Conservation (phyloP, 163 green algal species). For the Chlamydomonas reinhardtii region DNA sequence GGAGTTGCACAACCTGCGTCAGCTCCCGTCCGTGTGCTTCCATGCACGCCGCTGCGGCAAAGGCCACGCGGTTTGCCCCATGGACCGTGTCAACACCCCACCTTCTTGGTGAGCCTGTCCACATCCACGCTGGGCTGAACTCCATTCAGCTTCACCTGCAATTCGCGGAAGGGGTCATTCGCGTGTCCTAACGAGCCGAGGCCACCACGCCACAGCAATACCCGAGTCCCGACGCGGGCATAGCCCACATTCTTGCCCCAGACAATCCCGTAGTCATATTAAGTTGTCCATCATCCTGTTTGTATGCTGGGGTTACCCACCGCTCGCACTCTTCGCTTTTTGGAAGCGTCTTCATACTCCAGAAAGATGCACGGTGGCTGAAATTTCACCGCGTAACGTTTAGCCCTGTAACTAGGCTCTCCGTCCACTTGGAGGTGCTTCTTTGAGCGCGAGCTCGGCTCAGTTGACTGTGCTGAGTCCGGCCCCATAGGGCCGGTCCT, state of each 20-base stretch:
- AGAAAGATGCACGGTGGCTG: conserved; percentile 54
- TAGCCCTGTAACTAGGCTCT: neutral
- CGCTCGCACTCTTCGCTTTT: conserved; percentile 46
- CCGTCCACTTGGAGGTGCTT: too few species aligned
- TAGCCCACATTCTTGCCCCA: too few species aligned
- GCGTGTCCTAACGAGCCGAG: neutral
- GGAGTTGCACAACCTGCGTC: too few species aligned
- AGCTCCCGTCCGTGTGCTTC: too few species aligned
- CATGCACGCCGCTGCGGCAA: too few species aligned
- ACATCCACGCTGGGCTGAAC: conserved; percentile 19
- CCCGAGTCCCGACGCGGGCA: too few species aligned
- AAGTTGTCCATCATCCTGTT: too few species aligned
- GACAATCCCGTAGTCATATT: too few species aligned
- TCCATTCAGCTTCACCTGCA: conserved; percentile 46
- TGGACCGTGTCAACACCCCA: neutral
- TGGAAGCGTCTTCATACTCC: conserved; percentile 50
- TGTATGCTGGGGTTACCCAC: neutral
- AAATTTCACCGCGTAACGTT: conserved; percentile 50
- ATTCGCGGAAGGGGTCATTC: neutral
- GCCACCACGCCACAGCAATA: neutral
- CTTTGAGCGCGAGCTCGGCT: too few species aligned
- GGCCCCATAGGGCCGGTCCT: too few species aligned
- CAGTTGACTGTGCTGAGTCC: too few species aligned
- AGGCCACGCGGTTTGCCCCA: too few species aligned
- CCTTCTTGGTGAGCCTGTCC: conserved; percentile 44